Conservation (phyloP, 257 asterid genomes). For the Eucommia ulmoides region DNA sequence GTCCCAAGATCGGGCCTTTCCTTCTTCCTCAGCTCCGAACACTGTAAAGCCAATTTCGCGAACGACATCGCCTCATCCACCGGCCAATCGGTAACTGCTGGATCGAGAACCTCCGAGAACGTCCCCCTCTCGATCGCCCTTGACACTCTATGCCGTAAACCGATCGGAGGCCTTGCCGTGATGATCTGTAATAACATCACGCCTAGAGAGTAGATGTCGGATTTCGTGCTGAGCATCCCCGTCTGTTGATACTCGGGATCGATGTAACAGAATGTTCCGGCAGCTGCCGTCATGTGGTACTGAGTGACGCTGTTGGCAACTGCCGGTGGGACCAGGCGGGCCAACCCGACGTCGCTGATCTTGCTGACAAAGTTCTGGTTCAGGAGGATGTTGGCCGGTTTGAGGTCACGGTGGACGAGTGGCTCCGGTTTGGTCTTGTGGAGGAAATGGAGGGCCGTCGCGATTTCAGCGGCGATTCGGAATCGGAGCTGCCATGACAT, state of each 20-base stretch:
- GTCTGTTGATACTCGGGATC: slow-evolving; percentile 95
- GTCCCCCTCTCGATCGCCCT: slow-evolving; percentile 49
- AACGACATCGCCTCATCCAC: slow-evolving; percentile 53
- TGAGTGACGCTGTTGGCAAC: slow-evolving; percentile 51
- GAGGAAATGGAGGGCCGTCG: slow-evolving; percentile 81
- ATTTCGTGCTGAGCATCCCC: slow-evolving; percentile 76
- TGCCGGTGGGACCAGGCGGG: slow-evolving; percentile 64
- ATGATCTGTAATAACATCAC: slow-evolving; percentile 55
- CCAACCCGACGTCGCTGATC: slow-evolving; percentile 79
- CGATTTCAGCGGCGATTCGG: slow-evolving; percentile 76
- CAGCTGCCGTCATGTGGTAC: slow-evolving; percentile 80
- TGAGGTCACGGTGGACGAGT: slow-evolving; percentile 87
- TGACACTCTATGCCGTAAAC: slow-evolving; percentile 49
- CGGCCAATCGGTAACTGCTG: slow-evolving; percentile 65
- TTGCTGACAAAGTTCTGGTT: slow-evolving; percentile 75
- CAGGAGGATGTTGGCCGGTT: slow-evolving; percentile 81
- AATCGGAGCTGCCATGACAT: slow-evolving; percentile 59
- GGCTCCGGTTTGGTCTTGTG: slow-evolving; percentile 82
- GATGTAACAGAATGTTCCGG: slow-evolving; percentile 95
- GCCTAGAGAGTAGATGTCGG: slow-evolving; percentile 76
- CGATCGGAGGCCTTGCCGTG: slow-evolving; percentile 73
- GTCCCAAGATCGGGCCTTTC: slow-evolving; percentile 80
- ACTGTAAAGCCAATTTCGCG: slow-evolving; percentile 56
- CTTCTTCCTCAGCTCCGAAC: slow-evolving; percentile 77
- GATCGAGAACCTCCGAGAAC: slow-evolving; percentile 50